A percentile compares a stretch with the other conserved stretches of the same genome.
Conservation (phyloP, 139 green algal genomes). For the Chlamydomonas eustigma region DNA sequence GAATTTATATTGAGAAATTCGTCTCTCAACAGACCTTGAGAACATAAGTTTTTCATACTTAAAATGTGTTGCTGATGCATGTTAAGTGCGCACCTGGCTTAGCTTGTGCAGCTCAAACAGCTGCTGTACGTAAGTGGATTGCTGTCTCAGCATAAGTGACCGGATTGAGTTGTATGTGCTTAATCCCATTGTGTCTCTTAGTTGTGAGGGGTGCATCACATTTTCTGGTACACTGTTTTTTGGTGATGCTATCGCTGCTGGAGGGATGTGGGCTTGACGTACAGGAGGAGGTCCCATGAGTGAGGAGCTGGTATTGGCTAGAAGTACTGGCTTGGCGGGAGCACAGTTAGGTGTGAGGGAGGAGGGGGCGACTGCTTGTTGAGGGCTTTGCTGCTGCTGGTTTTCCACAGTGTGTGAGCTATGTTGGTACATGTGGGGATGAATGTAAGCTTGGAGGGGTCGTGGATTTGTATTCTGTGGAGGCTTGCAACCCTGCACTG, state of each 20-base stretch:
- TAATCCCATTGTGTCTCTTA: slow-evolving; percentile 30
- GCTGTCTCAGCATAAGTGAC: slow-evolving; percentile 39
- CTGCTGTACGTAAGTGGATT: slow-evolving; percentile 42
- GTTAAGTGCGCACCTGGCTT: not conserved
- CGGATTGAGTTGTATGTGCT: slow-evolving; percentile 29
- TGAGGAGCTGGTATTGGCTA: not conserved
- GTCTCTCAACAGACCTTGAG: not conserved
- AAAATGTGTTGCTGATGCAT: too few relatives aligned
- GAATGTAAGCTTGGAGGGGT: too few relatives aligned
- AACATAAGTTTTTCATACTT: not conserved
- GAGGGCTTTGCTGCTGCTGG: slow-evolving; percentile 8
- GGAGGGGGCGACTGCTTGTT: slow-evolving; percentile 2
- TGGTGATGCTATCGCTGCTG: not conserved
- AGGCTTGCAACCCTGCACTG: too few relatives aligned
- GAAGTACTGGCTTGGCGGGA: too few relatives aligned
- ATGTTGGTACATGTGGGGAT: not conserved
- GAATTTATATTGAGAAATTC: not conserved
- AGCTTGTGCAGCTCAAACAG: slow-evolving; percentile 48
- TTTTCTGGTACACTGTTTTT: too few relatives aligned
- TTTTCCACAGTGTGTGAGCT: not conserved
- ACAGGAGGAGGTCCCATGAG: not conserved
- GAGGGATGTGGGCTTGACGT: not conserved
- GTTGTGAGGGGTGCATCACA: not conserved
- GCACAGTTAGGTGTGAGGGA: too few relatives aligned
- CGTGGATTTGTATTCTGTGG: too few relatives aligned